phyloP scores from a whole-genome alignment of 495 filamentous ascomycete species.

The Aspergillus nidulans region DNA sequence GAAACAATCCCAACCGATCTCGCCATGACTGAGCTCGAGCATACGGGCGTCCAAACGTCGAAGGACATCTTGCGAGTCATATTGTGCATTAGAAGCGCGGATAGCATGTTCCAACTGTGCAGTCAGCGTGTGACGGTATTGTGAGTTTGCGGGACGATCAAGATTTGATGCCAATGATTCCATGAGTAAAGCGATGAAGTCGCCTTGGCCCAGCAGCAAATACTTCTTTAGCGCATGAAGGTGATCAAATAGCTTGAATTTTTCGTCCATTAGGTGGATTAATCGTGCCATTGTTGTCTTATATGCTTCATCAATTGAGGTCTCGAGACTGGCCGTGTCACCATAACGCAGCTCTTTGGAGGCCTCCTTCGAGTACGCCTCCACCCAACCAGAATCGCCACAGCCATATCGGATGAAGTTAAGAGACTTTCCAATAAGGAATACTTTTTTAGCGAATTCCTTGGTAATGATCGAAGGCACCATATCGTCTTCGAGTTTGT shows the following conservation, averaged over 20 bases:
- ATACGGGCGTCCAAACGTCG: constrained; percentile 91
- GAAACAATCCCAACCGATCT: constrained; percentile 99
- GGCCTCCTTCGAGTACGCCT: constrained; percentile 88
- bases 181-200: constrained; percentile 97
- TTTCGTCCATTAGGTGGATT: constrained; percentile 88
- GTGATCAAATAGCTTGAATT: constrained; percentile 92
- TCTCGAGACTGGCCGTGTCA: constrained; percentile 85
- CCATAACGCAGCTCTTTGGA: constrained; percentile 92
- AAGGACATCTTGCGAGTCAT: constrained; percentile 88
- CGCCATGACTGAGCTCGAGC: constrained; percentile 90
- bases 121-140: constrained; percentile 93
- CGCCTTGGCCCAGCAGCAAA: constrained; percentile 88
- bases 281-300: constrained; percentile 94
- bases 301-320: constrained; percentile 94
- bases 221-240: constrained; percentile 91
- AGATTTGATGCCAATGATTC: constrained; percentile 88
- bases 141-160: constrained; percentile 89
- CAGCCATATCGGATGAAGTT: constrained; percentile 98
- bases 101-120: constrained; percentile 97
- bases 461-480: constrained; percentile 87
- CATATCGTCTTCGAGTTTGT: constrained; percentile 78
- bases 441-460: constrained; percentile 92
- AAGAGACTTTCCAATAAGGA: constrained; percentile 93
- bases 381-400: constrained; percentile 90
- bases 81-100: constrained; percentile 93